Conservation (phyloP, 257 asterid genomes). For the Plantago ovata region DNA sequence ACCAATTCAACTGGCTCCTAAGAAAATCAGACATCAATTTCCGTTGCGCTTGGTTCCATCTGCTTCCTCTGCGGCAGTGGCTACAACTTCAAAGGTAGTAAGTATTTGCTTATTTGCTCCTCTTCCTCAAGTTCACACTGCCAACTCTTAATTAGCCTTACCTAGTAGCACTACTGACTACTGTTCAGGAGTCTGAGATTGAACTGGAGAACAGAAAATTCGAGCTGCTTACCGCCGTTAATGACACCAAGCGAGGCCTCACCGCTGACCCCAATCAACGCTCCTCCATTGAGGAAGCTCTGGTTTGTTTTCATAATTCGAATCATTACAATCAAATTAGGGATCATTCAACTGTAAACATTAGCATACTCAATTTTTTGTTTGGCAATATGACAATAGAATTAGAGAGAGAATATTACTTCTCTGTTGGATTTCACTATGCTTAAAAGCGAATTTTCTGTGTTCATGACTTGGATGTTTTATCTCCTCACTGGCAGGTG, state of each 20-base stretch:
- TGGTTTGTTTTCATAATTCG: constrained; percentile 25
- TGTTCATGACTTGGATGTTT: constrained; percentile 2
- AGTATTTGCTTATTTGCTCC: neutral
- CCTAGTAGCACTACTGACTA: too few relatives aligned
- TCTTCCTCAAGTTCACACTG: too few relatives aligned
- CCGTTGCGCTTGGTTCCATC: constrained; percentile 21
- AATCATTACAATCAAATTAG: neutral
- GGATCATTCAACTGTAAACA: too few relatives aligned
- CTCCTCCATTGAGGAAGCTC: constrained; percentile 71
- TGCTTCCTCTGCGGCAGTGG: constrained; percentile 21
- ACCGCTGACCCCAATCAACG: constrained; percentile 59
- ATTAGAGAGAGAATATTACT: neutral
- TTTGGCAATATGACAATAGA: too few relatives aligned
- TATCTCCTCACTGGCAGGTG: constrained; percentile 37
- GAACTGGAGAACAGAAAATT: constrained; percentile 58
- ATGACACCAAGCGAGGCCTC: constrained; percentile 78
- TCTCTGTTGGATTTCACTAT: neutral
- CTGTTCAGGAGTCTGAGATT: constrained; percentile 38
- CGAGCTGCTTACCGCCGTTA: constrained; percentile 57
- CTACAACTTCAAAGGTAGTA: constrained; percentile 18
- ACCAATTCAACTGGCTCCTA: neutral
- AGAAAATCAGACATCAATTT: constrained; percentile 12
- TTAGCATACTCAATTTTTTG: neutral
- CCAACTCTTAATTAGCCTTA: too few relatives aligned
- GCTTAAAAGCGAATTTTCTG: neutral